Percentiles rank a stretch among this genome's conserved stretches.
phyloP scores from a whole-genome alignment of 805 yeast species.

The Candida pseudofarinosa region DNA sequence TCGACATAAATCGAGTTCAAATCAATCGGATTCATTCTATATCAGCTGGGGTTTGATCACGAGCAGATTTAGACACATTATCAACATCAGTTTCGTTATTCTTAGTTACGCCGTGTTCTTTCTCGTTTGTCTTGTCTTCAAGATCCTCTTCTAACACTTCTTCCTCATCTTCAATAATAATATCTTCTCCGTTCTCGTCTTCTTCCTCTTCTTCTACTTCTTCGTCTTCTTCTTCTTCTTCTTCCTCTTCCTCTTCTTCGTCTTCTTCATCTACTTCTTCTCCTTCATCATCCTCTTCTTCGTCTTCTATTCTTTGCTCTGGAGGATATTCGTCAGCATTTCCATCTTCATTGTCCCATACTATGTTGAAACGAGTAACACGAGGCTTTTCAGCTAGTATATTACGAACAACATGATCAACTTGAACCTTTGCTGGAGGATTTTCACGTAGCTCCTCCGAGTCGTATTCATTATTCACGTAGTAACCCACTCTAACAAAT shows the following conservation, averaged over 20 bases:
- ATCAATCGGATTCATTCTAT: slow-evolving; percentile 4
- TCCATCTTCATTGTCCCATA: slow-evolving; percentile 82
- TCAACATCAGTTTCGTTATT: slow-evolving; percentile 11
- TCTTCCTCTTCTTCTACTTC: slow-evolving; percentile 42
- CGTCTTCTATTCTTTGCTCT: slow-evolving; percentile 64
- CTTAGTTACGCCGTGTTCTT: slow-evolving; percentile 14
- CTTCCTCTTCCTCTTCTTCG: slow-evolving; percentile 47
- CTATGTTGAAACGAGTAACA: slow-evolving; percentile 93
- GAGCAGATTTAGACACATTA: slow-evolving; percentile 1
- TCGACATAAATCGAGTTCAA: no score
- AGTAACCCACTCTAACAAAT: slow-evolving; percentile 95
- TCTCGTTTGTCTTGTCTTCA: slow-evolving; percentile 17
- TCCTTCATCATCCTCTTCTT: slow-evolving; percentile 51
- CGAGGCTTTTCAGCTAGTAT: slow-evolving; percentile 96
- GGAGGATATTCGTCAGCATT: slow-evolving; percentile 72
- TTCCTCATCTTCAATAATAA: slow-evolving; percentile 35
- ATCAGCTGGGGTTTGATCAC: slow-evolving; percentile 11
- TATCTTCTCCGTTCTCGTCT: slow-evolving; percentile 39
- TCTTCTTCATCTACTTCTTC: slow-evolving; percentile 60
- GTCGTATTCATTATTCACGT: slow-evolving; percentile 96
- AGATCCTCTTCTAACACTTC: slow-evolving; percentile 25
- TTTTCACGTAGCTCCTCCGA: slow-evolving; percentile 87
- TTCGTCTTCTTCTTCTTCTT: slow-evolving; percentile 43
- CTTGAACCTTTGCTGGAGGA: slow-evolving; percentile 91
- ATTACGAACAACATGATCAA: slow-evolving; percentile 90